Base-by-base conservation (phyloP, 2,329 filamentous ascomycete genomes). In the Penicillium sp. region DNA sequence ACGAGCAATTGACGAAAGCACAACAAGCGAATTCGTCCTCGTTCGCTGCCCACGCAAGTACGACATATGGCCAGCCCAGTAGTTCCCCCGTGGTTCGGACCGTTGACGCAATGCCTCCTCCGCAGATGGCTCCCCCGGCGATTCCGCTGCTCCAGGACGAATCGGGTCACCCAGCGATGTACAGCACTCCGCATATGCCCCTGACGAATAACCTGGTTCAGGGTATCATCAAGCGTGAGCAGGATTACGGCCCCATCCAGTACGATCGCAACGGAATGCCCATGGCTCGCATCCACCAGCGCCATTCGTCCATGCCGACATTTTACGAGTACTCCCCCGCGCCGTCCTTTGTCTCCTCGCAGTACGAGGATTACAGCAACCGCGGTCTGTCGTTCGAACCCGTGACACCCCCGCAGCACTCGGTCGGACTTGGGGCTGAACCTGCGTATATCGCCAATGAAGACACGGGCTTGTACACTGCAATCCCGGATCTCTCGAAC, bases 251-350 rank as follows among this genome's bases (percentile, higher is more conserved):
- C 56, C 86, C 89, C 55, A 80, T 92, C 59, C 90, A 92, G 73
- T 97, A 95, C 78, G 94, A 95, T 74, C 90, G 94, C 68, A 95
- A 94, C 67, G 91, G 91, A 63, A 86, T 96, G 49, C 90, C 92
- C 1, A 83, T 97, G 58, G 82, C 85, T 33, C 89, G 92, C 68
- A 80, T 87, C 46, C 91, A 96, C 75, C 90, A 96, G 72, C 88
- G 94, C 51, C 93, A 97, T 75, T 89, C 92, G 55, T 99, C 94
- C n/a, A 97, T 99, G 91, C 94, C 94, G 43, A 89, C 91, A 17
- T 99, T 96, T 71, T 87, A 97, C 72, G 94, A 99, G 75, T 99
- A 97, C 79, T 99, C 94, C 13, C 94, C 94, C 46, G 94, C 94
- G 0, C 94, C 94, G 2, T 97, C 94, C 1, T 97, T 97, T 68